Conservation (phyloP, 768 basidiomycete genomes). For the Tulasnella sp. region DNA sequence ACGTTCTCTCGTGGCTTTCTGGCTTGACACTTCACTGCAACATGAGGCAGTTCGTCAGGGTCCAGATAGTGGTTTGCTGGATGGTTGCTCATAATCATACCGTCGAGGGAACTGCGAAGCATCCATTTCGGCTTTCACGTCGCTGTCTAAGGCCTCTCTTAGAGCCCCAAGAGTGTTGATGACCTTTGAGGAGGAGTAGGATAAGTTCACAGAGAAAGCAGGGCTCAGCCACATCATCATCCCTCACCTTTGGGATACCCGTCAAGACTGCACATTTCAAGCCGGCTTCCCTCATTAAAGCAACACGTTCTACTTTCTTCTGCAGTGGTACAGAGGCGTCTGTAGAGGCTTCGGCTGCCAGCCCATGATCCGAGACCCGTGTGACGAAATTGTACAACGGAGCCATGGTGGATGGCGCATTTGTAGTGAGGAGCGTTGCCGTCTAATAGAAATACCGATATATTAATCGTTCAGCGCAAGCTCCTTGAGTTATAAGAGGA, state of each 20-base stretch:
- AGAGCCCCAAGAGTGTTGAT: conserved; percentile 79
- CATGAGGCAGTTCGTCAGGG: not conserved
- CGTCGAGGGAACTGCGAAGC: conserved; percentile 1
- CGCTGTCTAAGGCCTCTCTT: conserved; percentile 71
- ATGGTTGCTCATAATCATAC: not conserved
- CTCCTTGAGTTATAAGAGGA: conserved; percentile 25
- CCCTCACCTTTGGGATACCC: conserved; percentile 75
- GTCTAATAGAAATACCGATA: conserved; percentile 49
- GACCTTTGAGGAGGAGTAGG: conserved; percentile 47
- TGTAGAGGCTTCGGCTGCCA: conserved; percentile 32
- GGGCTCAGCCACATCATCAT: conserved; percentile 27
- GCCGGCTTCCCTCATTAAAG: conserved; percentile 83
- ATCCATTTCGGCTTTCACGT: conserved; percentile 53
- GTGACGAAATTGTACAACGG: conserved; percentile 78
- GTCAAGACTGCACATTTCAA: conserved; percentile 88
- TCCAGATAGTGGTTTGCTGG: not conserved
- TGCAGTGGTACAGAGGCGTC: conserved; percentile 46
- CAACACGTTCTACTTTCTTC: conserved; percentile 66
- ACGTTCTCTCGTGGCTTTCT: conserved; percentile 59
- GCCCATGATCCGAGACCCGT: conserved; percentile 35
- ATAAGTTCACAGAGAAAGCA: not conserved
- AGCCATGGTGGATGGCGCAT: conserved; percentile 73
- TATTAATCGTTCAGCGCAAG: not conserved
- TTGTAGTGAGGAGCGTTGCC: conserved; percentile 76
- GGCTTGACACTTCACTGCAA: conserved; percentile 11